These are phyloP conservation scores for Aspergillus candidus DNA, from an alignment of 2,329 filamentous ascomycete genomes.

Conservation along the genomic window DNA sequence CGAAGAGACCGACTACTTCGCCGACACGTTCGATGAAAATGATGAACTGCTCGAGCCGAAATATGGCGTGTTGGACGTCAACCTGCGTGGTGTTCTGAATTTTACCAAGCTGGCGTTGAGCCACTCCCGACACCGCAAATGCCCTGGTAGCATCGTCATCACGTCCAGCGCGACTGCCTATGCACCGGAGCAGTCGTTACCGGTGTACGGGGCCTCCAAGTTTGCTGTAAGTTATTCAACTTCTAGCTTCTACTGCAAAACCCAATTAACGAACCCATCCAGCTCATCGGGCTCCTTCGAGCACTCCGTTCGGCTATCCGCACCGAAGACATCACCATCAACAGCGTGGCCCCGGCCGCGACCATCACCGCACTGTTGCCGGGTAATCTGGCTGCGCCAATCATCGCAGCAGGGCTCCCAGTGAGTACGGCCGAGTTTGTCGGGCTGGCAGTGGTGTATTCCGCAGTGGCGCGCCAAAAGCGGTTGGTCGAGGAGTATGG, in stretches of 20 bases:
- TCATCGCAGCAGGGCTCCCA: constrained; percentile 27
- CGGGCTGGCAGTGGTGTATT: constrained; percentile 33
- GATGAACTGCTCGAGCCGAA: constrained; percentile 25
- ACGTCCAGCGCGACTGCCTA: constrained; percentile 36
- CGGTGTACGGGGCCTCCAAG: constrained; percentile 28
- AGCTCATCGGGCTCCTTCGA: constrained; percentile 30
- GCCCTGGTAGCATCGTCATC: constrained; percentile 33
- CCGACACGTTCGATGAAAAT: constrained; percentile 16
- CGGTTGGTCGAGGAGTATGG: constrained; percentile 33
- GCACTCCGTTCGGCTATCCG: constrained; percentile 24
- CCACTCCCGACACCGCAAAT: neutral
- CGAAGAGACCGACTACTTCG: constrained; percentile 27
- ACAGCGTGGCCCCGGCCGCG: constrained; percentile 32
- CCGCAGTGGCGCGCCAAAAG: constrained; percentile 30
- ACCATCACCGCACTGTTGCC: constrained; percentile 20
- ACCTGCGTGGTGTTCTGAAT: constrained; percentile 27
- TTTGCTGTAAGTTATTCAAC: constrained; percentile 9
- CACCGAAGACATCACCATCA: constrained; percentile 32
- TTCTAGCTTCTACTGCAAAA: neutral
- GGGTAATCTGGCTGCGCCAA: constrained; percentile 24
- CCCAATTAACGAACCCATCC: too few relatives aligned
- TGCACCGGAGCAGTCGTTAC: constrained; percentile 31
- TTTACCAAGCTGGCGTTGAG: constrained; percentile 29
- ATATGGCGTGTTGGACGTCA: constrained; percentile 30
- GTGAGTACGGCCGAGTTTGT: constrained; percentile 30